Conservation (phyloP, 192 early-diverging fungal genomes). For the Coemansia sp. region DNA sequence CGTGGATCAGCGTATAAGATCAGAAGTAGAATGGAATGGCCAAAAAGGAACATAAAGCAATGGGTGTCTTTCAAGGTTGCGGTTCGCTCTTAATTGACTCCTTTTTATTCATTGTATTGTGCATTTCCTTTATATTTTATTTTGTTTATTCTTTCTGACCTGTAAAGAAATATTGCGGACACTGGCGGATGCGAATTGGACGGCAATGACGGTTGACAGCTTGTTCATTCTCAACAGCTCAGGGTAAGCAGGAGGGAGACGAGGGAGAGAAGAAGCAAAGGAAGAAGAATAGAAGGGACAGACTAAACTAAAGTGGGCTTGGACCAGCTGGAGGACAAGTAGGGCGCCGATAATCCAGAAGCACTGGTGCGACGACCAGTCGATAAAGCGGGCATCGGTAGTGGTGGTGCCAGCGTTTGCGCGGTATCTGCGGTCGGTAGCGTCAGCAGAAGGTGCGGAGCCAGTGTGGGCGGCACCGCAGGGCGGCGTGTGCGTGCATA, state of each 20-base stretch:
- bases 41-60: no score
- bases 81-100: no score
- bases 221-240: conserved; percentile 69
- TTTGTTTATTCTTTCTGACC: background rate
- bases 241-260: conserved; percentile 50
- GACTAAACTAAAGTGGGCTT: no score
- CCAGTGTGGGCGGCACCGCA: conserved; percentile 36
- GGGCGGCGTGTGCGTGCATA: conserved; percentile 29
- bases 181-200: background rate
- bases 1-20: no score
- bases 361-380: conserved; percentile 73
- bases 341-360: conserved; percentile 88
- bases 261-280: no score
- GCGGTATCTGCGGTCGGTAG: conserved; percentile 58
- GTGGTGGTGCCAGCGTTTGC: conserved; percentile 63
- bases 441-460: conserved; percentile 33
- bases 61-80: no score
- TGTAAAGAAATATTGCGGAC: background rate
- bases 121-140: background rate
- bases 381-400: conserved; percentile 62
- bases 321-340: conserved; percentile 3
- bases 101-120: no score
- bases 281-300: no score
- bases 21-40: no score
- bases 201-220: conserved; percentile 60